Base-by-base conservation (phyloP, 306 rosid species). In the Sindora glabra region DNA sequence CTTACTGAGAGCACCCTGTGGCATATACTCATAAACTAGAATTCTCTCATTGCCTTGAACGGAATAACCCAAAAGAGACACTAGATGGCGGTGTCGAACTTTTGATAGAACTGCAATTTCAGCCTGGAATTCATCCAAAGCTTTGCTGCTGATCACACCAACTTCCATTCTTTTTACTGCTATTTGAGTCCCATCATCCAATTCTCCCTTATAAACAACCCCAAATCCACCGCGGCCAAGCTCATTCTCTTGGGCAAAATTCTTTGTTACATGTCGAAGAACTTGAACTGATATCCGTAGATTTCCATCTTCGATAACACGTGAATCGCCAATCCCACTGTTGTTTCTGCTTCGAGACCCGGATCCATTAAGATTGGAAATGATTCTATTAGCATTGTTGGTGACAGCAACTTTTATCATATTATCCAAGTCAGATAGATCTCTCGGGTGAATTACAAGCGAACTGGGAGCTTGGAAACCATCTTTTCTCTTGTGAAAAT, bases 211-310 rank as follows among this genome's bases (percentile, higher is more conserved):
- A 13, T 92, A 92, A 33, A 92, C 99, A 47, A 86, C 97, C 36
- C 99, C 99, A 41, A 89, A 92, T 45, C 99, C 99, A 12, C 99
- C 99, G 13, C 95, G 96, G 32, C 99, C 99, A 10, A 92, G 89
- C 78, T 92, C 99, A 57, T 92, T 92, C 77, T 89, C 95, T 0
- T 94, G 78, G 25, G 99, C 81, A 15, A 92, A 92, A 79, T 86
- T 89, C 51, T 82, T 84, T 8, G 99, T 92, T 71, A 82, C 99
- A 1, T 89, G 78, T 56, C 87, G 76, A 47, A 92, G 84, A 59
- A 89, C 95, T 63, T 92, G 99, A 61, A 92, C 90, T 17, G 97
- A 92, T 78, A 92, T 84, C 66, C 79, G 79, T 21, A 89, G 89
- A 69, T 86, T 89, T 62, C 99, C 97, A 69, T 94, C 82, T 79